A percentile compares a stretch with the other conserved stretches of the same genome.
Conservation (phyloP, 2,329 filamentous ascomycete genomes). For the Colletotrichum sp. region DNA sequence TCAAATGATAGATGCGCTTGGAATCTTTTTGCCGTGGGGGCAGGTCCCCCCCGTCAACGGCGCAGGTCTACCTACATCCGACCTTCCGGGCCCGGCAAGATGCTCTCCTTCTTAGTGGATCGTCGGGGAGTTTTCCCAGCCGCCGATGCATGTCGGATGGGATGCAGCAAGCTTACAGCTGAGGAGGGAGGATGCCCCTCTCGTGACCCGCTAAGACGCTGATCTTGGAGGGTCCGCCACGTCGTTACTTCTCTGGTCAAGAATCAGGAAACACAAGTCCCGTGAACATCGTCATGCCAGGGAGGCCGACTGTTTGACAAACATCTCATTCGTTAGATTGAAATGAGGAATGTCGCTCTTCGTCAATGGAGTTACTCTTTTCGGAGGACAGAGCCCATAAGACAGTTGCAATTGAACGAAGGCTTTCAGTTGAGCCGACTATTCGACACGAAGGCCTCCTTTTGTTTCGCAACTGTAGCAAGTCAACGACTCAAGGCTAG, state of each 20-base stretch:
- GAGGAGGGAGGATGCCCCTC: neutral
- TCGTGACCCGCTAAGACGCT: neutral
- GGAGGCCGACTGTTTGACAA: neutral
- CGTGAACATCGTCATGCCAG: neutral
- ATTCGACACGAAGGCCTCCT: neutral
- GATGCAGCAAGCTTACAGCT: neutral
- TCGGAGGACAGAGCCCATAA: neutral
- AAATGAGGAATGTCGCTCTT: neutral
- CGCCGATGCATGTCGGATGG: neutral
- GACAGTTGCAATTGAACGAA: neutral
- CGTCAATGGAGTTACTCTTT: neutral
- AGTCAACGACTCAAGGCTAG: neutral
- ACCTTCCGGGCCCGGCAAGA: neutral
- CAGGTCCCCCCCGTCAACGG: neutral
- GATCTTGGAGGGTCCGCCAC: neutral
- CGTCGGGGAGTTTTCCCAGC: neutral
- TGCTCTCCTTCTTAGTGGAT: neutral
- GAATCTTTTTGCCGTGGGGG: neutral
- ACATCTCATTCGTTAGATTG: neutral
- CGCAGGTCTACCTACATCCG: neutral
- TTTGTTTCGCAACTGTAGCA: neutral
- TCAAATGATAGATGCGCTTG: neutral
- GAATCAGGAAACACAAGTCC: neutral
- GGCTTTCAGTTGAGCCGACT: neutral
- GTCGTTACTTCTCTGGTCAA: neutral